phyloP scores from a whole-genome alignment of 306 rosid genomes.

The Ormosia emarginata region DNA sequence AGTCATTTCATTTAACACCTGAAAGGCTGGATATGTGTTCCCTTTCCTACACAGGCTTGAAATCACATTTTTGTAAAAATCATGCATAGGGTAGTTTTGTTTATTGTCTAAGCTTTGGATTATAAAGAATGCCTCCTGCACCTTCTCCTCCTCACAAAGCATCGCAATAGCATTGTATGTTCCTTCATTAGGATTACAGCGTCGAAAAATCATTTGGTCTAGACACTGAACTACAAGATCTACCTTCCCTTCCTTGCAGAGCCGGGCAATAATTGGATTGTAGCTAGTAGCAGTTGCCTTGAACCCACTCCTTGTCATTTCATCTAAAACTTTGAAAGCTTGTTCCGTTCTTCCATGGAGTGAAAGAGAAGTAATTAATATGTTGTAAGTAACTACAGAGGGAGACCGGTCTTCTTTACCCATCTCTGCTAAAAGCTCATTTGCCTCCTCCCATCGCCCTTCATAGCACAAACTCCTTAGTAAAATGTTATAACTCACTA shows the following conservation, averaged over 20 bases:
- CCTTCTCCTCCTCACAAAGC: conserved; percentile 75
- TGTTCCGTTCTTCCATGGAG: conserved; percentile 69
- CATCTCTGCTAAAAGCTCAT: conserved; percentile 75
- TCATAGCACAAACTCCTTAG: conserved; percentile 66
- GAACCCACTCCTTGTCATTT: conserved; percentile 60
- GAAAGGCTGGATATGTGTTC: conserved; percentile 83
- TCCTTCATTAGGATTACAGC: conserved; percentile 66
- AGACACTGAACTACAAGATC: conserved; percentile 63
- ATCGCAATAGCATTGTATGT: conserved; percentile 73
- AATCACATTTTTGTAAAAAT: conserved; percentile 59
- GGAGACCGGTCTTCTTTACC: conserved; percentile 54
- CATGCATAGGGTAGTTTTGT: conserved; percentile 47
- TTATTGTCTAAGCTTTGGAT: conserved; percentile 63
- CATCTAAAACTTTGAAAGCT: conserved; percentile 76
- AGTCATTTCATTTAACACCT: conserved; percentile 77
- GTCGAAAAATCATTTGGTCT: conserved; percentile 61
- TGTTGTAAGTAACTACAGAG: conserved; percentile 71
- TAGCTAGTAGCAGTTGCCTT: conserved; percentile 74
- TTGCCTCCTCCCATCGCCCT: conserved; percentile 86
- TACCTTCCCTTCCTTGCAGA: conserved; percentile 71
- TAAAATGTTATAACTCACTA: conserved; percentile 87
- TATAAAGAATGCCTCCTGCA: conserved; percentile 65
- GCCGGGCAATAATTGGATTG: conserved; percentile 70
- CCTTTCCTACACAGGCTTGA: conserved; percentile 79
- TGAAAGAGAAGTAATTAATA: conserved; percentile 73